phyloP scores from a whole-genome alignment of 108 stramenopile genomes.

The Poteriospumella lacustris region DNA sequence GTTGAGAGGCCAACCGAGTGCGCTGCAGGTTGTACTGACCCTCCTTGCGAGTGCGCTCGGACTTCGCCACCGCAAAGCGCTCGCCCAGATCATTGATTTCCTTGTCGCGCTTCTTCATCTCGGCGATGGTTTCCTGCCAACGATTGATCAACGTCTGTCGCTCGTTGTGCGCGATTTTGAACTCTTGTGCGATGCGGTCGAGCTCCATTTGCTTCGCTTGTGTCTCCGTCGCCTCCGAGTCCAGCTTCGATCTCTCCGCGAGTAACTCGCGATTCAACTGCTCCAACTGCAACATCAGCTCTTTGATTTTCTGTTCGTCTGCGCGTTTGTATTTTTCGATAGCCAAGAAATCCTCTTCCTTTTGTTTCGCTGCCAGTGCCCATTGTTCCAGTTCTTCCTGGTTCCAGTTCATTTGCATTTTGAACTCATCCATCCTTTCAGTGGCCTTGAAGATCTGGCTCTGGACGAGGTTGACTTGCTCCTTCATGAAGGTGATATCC shows the following conservation, averaged over 20 bases:
- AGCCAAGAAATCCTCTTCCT: slow-evolving; percentile 71
- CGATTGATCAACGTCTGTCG: slow-evolving; percentile 64
- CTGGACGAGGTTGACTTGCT: slow-evolving; percentile 54
- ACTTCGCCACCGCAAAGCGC: slow-evolving; percentile 42
- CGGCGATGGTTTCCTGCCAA: slow-evolving; percentile 70
- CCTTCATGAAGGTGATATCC: slow-evolving; percentile 31
- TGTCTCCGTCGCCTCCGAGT: slow-evolving; percentile 63
- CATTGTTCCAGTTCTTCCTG: slow-evolving; percentile 84
- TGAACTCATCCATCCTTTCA: slow-evolving; percentile 68
- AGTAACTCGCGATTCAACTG: slow-evolving; percentile 53
- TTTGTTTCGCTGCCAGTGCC: slow-evolving; percentile 74
- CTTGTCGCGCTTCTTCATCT: slow-evolving; percentile 64
- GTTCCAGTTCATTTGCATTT: slow-evolving; percentile 74
- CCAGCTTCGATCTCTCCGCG: slow-evolving; percentile 50
- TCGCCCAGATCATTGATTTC: slow-evolving; percentile 59
- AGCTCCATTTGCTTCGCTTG: slow-evolving; percentile 65
- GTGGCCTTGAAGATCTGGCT: slow-evolving; percentile 60
- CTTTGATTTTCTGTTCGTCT: slow-evolving; percentile 69
- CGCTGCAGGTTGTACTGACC: slow-evolving; percentile 13
- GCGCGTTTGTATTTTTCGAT: slow-evolving; percentile 67
- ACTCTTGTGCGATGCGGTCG: slow-evolving; percentile 60
- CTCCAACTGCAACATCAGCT: slow-evolving; percentile 59
- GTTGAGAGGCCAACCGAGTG: slow-evolving; percentile 41
- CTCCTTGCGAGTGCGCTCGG: slow-evolving; percentile 31
- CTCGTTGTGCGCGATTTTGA: slow-evolving; percentile 67